These are phyloP conservation scores for Terana coerulea DNA, from an alignment of 768 basidiomycete genomes.

Conservation along the genomic window DNA sequence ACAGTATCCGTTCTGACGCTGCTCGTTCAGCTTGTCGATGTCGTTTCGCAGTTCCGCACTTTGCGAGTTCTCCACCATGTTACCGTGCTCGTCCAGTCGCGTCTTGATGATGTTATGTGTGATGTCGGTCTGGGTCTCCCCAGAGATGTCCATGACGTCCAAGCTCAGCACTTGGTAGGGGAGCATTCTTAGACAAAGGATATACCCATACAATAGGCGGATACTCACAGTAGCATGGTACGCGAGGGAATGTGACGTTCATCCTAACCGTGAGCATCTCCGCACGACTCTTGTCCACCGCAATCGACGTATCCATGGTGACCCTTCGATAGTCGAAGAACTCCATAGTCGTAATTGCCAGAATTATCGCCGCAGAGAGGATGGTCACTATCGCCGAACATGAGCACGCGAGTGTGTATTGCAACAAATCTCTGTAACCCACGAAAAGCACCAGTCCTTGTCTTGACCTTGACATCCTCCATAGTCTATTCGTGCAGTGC, in stretches of 20 bases:
- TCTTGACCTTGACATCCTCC: conserved; percentile 99
- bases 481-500: conserved; percentile 61
- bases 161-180: conserved; percentile 75
- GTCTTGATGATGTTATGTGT: conserved; percentile 87
- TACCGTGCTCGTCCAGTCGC: conserved; percentile 61
- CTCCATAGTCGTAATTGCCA: conserved; percentile 89
- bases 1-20: conserved; percentile 67
- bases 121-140: conserved; percentile 89
- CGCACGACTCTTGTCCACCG: conserved; percentile 93
- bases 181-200: not conserved
- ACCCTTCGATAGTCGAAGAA: conserved; percentile 93
- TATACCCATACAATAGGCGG: not conserved
- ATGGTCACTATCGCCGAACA: conserved; percentile 67
- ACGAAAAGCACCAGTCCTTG: conserved; percentile 90
- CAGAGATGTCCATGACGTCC: conserved; percentile 98
- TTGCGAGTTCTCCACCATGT: conserved; percentile 50
- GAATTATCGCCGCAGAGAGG: conserved; percentile 86
- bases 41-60: conserved; percentile 79
- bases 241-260: conserved; percentile 93
- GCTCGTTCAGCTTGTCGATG: conserved; percentile 70
- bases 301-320: conserved; percentile 83
- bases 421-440: not conserved
- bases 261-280: conserved; percentile 90
- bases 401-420: not conserved
- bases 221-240: conserved; percentile 92